Evolutionary conservation across 2,329 filamentous ascomycete genomes (phyloP), one percentile per base, ranked within the genome.

Genomic region (Penicillium sumatraense): DNA sequence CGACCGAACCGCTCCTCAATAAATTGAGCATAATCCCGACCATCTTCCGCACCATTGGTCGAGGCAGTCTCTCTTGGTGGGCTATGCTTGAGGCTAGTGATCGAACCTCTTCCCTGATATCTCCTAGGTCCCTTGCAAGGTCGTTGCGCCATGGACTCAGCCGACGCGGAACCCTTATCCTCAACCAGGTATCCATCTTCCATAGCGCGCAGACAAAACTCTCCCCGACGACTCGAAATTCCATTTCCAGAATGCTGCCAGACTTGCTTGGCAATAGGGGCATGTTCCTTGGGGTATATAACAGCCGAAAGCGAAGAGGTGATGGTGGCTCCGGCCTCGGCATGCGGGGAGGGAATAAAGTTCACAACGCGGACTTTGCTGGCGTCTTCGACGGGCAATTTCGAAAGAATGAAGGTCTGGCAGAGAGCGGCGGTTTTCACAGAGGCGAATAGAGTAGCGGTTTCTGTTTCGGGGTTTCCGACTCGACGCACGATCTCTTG

Each of bases 231-330:
- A 71, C 93, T 97, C 0, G 93, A 97, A 13, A 96, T 82, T 14
- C 95, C 95, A 58, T 96, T 93, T 18, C 95, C 95, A 0, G 90
- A 89, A 73, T 99, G 95, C 72, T 98, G 95, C 95, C 95, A 99
- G 68, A 96, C 97, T 67, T 92, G 85, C 73, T 97, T 98, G n/a
- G 91, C 90, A 56, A 89, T 74, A 4, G 85, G 76, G 65, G 88
- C 93, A 16, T 86, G 76, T 11, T 86, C 83, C 42, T 83, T 79
- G 0, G 87, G 85, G 64, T 89, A 91, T 38, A 98, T 70, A 3
- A 96, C 86, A 21, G 86, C 87, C 1, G 84, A 89, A 20, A 93
- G 78, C 9, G 81, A 79, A 0, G 88, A 87, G 2, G 78, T 76
- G 24, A 89, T 73, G 33, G 73, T 76, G n/a, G 78, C 29, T 9